These are phyloP conservation scores for Cladosporium sp. DNA, from an alignment of 2,329 filamentous ascomycete genomes.

Conservation along the genomic window DNA sequence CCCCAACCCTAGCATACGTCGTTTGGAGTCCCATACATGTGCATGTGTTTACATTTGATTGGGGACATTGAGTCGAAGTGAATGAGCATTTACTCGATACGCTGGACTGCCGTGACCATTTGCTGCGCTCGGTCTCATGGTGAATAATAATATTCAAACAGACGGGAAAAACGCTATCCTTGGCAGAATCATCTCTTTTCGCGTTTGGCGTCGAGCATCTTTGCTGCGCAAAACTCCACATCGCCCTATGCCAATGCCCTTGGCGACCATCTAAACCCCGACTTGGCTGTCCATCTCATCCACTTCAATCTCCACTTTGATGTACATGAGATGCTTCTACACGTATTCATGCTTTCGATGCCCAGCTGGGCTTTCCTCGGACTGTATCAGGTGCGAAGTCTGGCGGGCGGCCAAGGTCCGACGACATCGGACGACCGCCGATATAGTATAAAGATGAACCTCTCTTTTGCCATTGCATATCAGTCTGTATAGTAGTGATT, in stretches of 20 bases:
- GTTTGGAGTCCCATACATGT: neutral
- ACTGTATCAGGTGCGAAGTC: neutral
- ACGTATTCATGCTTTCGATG: neutral
- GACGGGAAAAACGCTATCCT: neutral
- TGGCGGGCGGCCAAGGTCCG: conserved; percentile 8
- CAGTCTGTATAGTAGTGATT: neutral
- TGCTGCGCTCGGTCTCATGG: neutral
- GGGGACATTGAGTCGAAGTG: neutral
- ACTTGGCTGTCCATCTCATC: neutral
- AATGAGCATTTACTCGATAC: neutral
- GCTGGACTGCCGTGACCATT: neutral
- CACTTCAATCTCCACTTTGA: neutral
- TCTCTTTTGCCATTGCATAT: neutral
- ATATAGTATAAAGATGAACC: neutral
- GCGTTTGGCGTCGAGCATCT: neutral
- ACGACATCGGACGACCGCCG: neutral
- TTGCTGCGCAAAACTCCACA: neutral
- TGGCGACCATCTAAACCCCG: neutral
- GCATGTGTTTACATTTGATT: neutral
- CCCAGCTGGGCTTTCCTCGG: neutral
- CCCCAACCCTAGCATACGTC: neutral
- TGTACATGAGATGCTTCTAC: neutral
- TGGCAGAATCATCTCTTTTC: neutral
- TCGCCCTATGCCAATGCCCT: neutral
- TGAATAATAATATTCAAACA: neutral